Base-by-base conservation (phyloP, 176 grass and related monocot genomes). In the Alloteropsis semialata region DNA sequence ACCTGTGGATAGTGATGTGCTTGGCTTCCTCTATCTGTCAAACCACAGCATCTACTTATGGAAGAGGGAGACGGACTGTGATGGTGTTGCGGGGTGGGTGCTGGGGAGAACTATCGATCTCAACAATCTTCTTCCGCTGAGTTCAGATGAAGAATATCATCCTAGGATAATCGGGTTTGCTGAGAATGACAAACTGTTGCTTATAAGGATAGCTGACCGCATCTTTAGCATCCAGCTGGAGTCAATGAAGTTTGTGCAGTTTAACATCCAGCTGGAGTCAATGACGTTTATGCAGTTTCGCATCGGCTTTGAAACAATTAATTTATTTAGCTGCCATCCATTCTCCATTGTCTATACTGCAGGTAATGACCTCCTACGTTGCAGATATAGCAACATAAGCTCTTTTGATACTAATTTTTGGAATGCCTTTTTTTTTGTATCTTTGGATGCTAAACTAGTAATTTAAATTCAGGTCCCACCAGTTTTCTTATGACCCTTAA, bases 221-320 rank as follows among this genome's bases (percentile, higher is more conserved):
- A 3, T 28, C 29, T 74, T 62, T 69, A 75, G 54, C 58, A 6
- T 75, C 59, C 71, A 84, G n/a, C 70, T 84, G 3, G 45, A 65
- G 3, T 84, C 70, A 41, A 65, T 41, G 44, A 16, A 54, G 0
- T 21, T 64, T 34, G 63, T 41, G 44, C n/a, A 54, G 0, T 21
- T 64, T 34, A 75, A 65, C 33, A 30, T 1, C 3, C 1, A 12
- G 17, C 14, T 17, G n/a, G n/a, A n/a, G 13, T 5, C 3, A 7
- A 6, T 1, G 3, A 9, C 15, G 5, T 5, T 1, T 15, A 34
- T 5, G n/a, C n/a, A n/a, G n/a, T n/a, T n/a, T n/a, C n/a, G n/a
- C n/a, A n/a, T n/a, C n/a, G n/a, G n/a, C n/a, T n/a, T n/a, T n/a
- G n/a, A n/a, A n/a, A n/a, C n/a, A n/a, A n/a, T n/a, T n/a, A n/a